phyloP scores from a whole-genome alignment of 225 moss, liverwort and hornwort genomes.

The Antitrichia curtipendula region DNA sequence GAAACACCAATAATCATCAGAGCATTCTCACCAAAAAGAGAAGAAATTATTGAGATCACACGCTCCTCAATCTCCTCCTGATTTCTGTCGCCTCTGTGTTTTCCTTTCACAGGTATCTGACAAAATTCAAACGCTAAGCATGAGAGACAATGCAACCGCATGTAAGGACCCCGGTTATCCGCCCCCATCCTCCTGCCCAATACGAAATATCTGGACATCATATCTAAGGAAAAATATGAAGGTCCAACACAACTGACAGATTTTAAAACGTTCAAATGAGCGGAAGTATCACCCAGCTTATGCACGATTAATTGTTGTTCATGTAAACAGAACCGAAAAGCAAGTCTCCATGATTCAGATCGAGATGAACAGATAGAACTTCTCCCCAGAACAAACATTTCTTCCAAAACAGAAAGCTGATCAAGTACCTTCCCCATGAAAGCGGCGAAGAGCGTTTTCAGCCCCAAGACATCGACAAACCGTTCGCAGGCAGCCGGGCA shows the following conservation, averaged over 20 bases:
- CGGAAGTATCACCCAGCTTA: neutral
- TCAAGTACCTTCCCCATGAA: conserved; percentile 84
- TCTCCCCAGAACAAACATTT: neutral
- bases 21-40: conserved; percentile 73
- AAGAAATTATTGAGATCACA: conserved; percentile 79
- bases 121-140: neutral
- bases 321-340: neutral
- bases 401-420: neutral
- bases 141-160: neutral
- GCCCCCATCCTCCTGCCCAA: neutral
- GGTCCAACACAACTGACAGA: neutral
- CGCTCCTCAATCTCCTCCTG: conserved; percentile 90
- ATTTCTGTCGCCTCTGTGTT: conserved; percentile 56
- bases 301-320: neutral
- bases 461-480: conserved; percentile 89
- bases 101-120: conserved; percentile 82
- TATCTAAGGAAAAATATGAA: neutral
- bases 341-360: neutral
- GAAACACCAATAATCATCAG: neutral
- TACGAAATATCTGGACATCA: neutral
- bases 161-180: neutral
- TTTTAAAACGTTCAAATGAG: neutral
- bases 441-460: conserved; percentile 92
- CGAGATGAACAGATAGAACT: neutral
- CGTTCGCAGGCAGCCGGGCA: conserved; percentile 88